Evolutionary conservation across 176 grass and related monocot species (phyloP).

Genomic region (Juncus inflexus): DNA sequence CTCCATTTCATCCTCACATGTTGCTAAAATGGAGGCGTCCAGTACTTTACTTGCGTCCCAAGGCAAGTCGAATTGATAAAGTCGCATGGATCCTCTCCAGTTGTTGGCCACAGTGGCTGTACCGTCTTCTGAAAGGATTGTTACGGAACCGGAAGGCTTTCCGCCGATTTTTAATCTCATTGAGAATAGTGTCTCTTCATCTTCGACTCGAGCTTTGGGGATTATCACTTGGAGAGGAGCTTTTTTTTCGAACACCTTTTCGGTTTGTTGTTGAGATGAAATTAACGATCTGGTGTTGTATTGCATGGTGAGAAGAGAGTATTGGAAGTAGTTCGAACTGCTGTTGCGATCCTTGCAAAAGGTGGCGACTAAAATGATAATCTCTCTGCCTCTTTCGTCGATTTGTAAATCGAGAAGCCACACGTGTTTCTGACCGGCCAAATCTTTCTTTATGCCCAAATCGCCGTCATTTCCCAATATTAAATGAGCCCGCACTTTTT

Average conservation of each 20-base stretch:
- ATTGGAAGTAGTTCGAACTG: constrained; percentile 90
- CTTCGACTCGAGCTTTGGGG: constrained; percentile 87
- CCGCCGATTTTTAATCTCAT: constrained; percentile 82
- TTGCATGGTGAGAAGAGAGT: constrained; percentile 91
- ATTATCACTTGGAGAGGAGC: constrained; percentile 87
- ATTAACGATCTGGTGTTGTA: constrained; percentile 55
- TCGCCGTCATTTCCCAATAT: constrained; percentile 79
- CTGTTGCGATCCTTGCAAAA: constrained; percentile 96
- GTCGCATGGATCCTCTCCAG: constrained; percentile 82
- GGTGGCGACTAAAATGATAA: constrained; percentile 91
- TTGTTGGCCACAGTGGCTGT: constrained; percentile 82
- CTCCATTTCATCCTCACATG: constrained; percentile 60
- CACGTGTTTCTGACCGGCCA: constrained; percentile 94
- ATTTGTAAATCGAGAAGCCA: constrained; percentile 99
- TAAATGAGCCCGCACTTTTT: constrained; percentile 58
- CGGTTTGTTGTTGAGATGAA: constrained; percentile 47
- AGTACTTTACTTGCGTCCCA: constrained; percentile 93
- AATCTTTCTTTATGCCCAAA: constrained; percentile 89
- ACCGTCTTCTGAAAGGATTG: constrained; percentile 91
- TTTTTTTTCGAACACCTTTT: constrained; percentile 97
- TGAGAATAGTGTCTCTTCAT: constrained; percentile 70
- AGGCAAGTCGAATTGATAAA: constrained; percentile 97
- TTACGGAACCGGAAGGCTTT: constrained; percentile 89
- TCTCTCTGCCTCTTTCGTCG: constrained; percentile 69
- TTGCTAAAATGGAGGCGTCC: constrained; percentile 77